phyloP scores from a whole-genome alignment of 805 yeast genomes.

The Candida ulmi region DNA sequence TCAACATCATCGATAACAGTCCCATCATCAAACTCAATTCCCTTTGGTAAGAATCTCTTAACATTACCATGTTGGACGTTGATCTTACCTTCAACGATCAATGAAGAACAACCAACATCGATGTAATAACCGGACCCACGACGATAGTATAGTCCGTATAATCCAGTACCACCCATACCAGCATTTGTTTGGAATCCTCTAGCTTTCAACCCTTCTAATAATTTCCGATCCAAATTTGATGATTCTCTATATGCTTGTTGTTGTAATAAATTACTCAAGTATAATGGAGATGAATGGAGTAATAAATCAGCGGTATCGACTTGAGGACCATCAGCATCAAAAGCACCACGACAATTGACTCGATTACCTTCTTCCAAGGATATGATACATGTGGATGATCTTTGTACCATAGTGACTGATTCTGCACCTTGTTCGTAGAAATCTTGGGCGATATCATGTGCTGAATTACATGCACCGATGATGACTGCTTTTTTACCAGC shows the following conservation, averaged over 20 bases:
- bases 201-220: constrained; percentile 27
- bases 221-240: constrained; percentile 26
- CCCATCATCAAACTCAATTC: constrained; percentile 37
- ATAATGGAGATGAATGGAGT: constrained; percentile 30
- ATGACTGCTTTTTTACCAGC: constrained; percentile 37
- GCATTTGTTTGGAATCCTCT: constrained; percentile 36
- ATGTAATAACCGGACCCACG: constrained; percentile 43
- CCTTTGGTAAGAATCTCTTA: constrained; percentile 30
- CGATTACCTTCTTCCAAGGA: constrained; percentile 31
- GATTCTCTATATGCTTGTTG: constrained; percentile 32
- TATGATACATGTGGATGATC: constrained; percentile 40
- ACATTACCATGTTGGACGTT: constrained; percentile 32
- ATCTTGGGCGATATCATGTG: constrained; percentile 42
- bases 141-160: constrained; percentile 33
- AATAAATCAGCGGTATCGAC: constrained; percentile 34
- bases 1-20: constrained; percentile 28
- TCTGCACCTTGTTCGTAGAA: constrained; percentile 37
- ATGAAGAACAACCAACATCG: constrained; percentile 38
- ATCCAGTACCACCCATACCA: constrained; percentile 39
- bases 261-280: constrained; percentile 29
- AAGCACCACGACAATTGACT: constrained; percentile 27
- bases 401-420: constrained; percentile 37
- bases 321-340: constrained; percentile 31
- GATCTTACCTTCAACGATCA: constrained; percentile 34
- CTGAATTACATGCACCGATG: constrained; percentile 41